Evolutionary conservation across 345 rosid genomes (phyloP).

Genomic region (Hibiscus tridactylites): DNA sequence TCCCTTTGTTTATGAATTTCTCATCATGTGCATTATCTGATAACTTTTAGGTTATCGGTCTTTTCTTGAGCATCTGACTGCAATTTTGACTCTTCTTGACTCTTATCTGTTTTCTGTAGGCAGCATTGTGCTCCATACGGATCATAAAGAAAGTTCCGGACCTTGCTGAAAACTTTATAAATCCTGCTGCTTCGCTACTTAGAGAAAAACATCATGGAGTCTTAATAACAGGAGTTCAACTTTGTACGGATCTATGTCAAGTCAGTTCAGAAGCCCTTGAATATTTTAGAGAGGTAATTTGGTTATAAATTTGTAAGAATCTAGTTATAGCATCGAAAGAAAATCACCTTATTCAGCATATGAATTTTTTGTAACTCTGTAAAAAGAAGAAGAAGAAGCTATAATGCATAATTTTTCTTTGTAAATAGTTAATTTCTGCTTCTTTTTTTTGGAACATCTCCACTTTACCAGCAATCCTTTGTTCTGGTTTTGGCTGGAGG

Average conservation of each 20-base stretch:
- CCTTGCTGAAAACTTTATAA: slow-evolving; percentile 93
- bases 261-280: slow-evolving; percentile 82
- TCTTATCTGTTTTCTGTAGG: slow-evolving; percentile 40
- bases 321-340: slow-evolving; percentile 1
- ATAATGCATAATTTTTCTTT: neutral
- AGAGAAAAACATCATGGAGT: slow-evolving; percentile 99
- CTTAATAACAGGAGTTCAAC: slow-evolving; percentile 89
- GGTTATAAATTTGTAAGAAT: slow-evolving; percentile 8
- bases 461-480: neutral
- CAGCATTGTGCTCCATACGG: slow-evolving; percentile 92
- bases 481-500: neutral
- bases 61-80: neutral
- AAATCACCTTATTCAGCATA: neutral
- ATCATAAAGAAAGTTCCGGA: slow-evolving; percentile 96
- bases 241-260: slow-evolving; percentile 86
- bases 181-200: slow-evolving; percentile 76
- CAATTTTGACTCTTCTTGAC: slow-evolving; percentile 14
- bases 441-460: neutral
- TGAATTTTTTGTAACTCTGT: neutral
- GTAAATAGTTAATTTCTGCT: neutral
- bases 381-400: neutral
- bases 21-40: neutral
- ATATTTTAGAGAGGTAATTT: slow-evolving; percentile 74
- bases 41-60: neutral
- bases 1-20: neutral